Evolutionary conservation across 306 rosid genomes (phyloP).

Genomic region (Canavalia ensiformis): DNA sequence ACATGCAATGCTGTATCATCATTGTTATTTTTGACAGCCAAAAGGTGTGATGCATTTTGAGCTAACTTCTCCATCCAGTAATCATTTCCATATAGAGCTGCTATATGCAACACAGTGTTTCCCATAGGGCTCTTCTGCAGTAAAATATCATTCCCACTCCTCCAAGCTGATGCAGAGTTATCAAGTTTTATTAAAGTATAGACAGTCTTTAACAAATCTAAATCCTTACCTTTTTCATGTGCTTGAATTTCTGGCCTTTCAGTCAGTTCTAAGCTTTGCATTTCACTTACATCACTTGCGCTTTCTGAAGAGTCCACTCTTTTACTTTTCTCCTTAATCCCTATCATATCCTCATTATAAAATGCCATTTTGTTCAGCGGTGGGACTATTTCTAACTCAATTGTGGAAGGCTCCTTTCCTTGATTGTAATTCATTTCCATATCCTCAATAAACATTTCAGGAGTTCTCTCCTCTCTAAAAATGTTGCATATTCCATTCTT

Average conservation of each 20-base stretch:
- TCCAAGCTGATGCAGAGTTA: background rate
- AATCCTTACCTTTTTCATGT: too few relatives aligned
- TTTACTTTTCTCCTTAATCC: too few relatives aligned
- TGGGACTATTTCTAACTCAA: too few relatives aligned
- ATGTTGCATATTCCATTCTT: too few relatives aligned
- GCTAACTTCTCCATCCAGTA: rapidly evolving
- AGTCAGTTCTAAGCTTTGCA: too few relatives aligned
- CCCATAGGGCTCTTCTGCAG: background rate
- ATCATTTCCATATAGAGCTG: background rate
- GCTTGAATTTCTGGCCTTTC: too few relatives aligned
- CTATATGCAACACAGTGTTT: constrained; percentile 3
- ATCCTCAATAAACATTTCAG: background rate
- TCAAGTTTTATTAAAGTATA: background rate
- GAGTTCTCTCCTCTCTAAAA: too few relatives aligned
- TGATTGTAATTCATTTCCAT: background rate
- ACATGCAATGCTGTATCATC: constrained; percentile 8
- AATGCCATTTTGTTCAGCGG: too few relatives aligned
- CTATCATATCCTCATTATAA: too few relatives aligned
- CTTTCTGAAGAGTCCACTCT: too few relatives aligned
- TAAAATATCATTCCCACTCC: rapidly evolving
- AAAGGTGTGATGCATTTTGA: rapidly evolving
- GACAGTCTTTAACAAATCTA: background rate
- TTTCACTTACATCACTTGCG: too few relatives aligned
- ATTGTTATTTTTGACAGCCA: background rate
- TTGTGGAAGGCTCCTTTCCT: background rate